Evolutionary conservation across 1,284 basidiomycete genomes (phyloP).

Genomic region (Xerocomus amazonicus): DNA sequence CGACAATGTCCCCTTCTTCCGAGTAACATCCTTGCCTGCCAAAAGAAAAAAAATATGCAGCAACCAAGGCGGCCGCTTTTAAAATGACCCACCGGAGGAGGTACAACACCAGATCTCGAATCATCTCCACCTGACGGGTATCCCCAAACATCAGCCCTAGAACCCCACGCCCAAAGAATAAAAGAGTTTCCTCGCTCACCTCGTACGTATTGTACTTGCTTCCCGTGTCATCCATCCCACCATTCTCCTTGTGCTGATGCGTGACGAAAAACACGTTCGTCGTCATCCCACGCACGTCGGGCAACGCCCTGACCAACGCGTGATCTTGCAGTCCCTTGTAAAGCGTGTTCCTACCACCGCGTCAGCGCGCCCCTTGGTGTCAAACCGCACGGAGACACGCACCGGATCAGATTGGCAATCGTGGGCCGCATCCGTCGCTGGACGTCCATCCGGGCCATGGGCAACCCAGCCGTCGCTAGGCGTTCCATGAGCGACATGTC

Average conservation of each 20-base stretch:
- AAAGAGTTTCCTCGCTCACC: slow-evolving; percentile 40
- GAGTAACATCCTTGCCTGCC: slow-evolving; percentile 55
- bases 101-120: slow-evolving; percentile 66
- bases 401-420: slow-evolving; percentile 50
- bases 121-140: slow-evolving; percentile 64
- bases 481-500: slow-evolving; percentile 66
- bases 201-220: slow-evolving; percentile 67
- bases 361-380: no score
- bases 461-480: slow-evolving; percentile 44
- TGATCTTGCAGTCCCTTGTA: slow-evolving; percentile 61
- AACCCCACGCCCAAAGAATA: neutral
- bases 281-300: slow-evolving; percentile 49
- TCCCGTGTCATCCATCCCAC: slow-evolving; percentile 50
- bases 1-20: slow-evolving; percentile 65
- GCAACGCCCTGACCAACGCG: slow-evolving; percentile 45
- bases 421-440: slow-evolving; percentile 60
- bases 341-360: slow-evolving; percentile 44
- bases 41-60: neutral
- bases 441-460: slow-evolving; percentile 57
- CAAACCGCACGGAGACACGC: no score
- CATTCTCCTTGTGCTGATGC: slow-evolving; percentile 53
- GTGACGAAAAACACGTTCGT: slow-evolving; percentile 59
- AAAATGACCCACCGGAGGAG: slow-evolving; percentile 47
- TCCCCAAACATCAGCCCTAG: neutral
- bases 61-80: no score